These are phyloP conservation scores for Ogataea salicorniae DNA, from an alignment of 805 yeast species.

Conservation along the genomic window DNA sequence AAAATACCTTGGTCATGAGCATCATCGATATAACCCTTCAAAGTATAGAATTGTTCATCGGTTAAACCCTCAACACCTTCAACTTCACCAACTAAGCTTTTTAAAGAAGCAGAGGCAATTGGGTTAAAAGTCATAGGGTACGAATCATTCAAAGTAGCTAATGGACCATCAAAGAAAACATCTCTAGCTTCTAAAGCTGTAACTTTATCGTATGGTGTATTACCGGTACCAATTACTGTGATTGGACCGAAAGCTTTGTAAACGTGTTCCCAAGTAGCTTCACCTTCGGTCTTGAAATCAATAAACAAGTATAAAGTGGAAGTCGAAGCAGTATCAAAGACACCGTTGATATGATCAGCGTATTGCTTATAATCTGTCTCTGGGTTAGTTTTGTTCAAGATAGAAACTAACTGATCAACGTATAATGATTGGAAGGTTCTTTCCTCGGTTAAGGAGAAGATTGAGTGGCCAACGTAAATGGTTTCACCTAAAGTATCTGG, in stretches of 20 bases:
- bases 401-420: conserved; percentile 43
- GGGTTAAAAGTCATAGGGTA: conserved; percentile 24
- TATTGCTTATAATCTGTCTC: conserved; percentile 16
- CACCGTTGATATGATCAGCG: conserved; percentile 16
- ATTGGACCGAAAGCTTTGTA: conserved; percentile 52
- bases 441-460: conserved; percentile 37
- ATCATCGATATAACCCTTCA: conserved; percentile 27
- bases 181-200: conserved; percentile 24
- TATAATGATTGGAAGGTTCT: conserved; percentile 48
- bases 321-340: conserved; percentile 38
- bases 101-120: conserved; percentile 32
- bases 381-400: conserved; percentile 46
- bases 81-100: conserved; percentile 20
- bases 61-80: conserved; percentile 29
- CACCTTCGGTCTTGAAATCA: conserved; percentile 59
- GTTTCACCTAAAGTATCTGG: conserved; percentile 15
- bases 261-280: conserved; percentile 42
- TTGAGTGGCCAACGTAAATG: conserved; percentile 61
- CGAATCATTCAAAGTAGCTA: conserved; percentile 26
- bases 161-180: conserved; percentile 51
- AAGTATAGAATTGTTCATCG: conserved; percentile 25
- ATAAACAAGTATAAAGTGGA: conserved; percentile 56
- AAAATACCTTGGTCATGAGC: conserved; percentile 50
- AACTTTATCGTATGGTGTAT: conserved; percentile 44
- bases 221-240: conserved; percentile 62